A percentile compares a stretch with the other conserved stretches of the same genome.
Conservation (phyloP, 2,329 filamentous ascomycete genomes). For the Phaeosphaeria sp. region DNA sequence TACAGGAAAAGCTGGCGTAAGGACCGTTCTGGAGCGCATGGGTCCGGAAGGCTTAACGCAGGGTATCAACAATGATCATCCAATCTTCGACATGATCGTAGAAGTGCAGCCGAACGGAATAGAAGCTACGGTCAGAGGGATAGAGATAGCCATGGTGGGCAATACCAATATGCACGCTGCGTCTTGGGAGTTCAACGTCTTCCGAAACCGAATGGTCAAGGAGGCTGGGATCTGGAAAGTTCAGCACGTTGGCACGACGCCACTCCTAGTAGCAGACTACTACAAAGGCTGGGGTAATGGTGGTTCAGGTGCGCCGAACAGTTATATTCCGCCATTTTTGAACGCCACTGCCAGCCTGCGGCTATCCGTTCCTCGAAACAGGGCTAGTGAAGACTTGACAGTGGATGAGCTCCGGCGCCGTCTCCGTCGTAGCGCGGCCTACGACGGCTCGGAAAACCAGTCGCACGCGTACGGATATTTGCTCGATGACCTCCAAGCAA, state of each 20-base stretch:
- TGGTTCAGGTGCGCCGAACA: slow-evolving; percentile 13
- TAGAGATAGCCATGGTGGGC: slow-evolving; percentile 33
- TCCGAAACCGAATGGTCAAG: slow-evolving; percentile 28
- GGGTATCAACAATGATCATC: slow-evolving; percentile 34
- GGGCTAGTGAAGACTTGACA: neutral
- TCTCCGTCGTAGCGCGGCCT: slow-evolving; percentile 26
- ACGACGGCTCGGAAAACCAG: slow-evolving; percentile 31
- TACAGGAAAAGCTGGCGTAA: slow-evolving; percentile 19
- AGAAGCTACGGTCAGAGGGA: slow-evolving; percentile 25
- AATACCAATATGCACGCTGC: slow-evolving; percentile 23
- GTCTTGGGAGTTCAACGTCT: slow-evolving; percentile 36
- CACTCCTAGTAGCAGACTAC: slow-evolving; percentile 29
- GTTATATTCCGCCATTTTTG: slow-evolving; percentile 21
- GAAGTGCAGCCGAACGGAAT: slow-evolving; percentile 15
- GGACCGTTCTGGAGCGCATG: slow-evolving; percentile 25
- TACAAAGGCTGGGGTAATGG: slow-evolving; percentile 31
- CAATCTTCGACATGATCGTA: slow-evolving; percentile 30
- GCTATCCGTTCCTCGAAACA: neutral
- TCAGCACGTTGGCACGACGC: slow-evolving; percentile 22
- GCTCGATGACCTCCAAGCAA: slow-evolving; percentile 28
- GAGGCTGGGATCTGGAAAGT: slow-evolving; percentile 27
- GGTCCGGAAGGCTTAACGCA: slow-evolving; percentile 26
- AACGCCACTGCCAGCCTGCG: slow-evolving; percentile 3
- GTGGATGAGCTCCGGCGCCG: slow-evolving; percentile 23
- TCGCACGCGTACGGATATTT: slow-evolving; percentile 31